These are phyloP conservation scores for Serendipita sp. DNA, from an alignment of 768 basidiomycete species.

Conservation along the genomic window DNA sequence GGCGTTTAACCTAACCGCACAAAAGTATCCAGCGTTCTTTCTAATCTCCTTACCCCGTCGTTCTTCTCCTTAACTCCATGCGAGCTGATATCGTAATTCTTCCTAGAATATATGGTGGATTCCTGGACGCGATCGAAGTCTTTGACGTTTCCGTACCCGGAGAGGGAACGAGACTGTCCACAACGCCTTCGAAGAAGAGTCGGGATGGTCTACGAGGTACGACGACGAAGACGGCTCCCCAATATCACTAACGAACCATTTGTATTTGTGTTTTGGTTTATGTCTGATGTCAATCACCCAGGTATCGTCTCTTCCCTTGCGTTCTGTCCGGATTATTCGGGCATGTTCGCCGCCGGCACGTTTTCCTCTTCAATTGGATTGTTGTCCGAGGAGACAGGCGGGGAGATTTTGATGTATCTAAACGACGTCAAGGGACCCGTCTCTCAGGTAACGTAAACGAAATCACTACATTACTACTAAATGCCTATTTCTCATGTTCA, in stretches of 20 bases:
- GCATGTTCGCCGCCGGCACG: constrained; percentile 68
- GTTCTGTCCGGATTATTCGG: constrained; percentile 48
- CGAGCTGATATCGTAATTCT: no score
- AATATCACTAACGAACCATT: neutral
- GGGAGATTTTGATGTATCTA: constrained; percentile 44
- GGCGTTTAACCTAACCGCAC: constrained; percentile 53
- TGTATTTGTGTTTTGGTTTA: neutral
- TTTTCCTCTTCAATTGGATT: constrained; percentile 51
- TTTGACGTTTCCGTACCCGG: constrained; percentile 67
- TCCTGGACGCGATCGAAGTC: constrained; percentile 71
- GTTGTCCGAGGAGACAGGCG: constrained; percentile 43
- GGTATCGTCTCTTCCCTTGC: constrained; percentile 79
- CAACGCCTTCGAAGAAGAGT: constrained; percentile 59
- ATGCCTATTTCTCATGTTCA: constrained; percentile 30
- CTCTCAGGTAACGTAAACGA: constrained; percentile 18
- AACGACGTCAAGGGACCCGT: constrained; percentile 34
- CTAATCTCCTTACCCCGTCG: neutral
- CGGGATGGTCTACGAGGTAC: constrained; percentile 78
- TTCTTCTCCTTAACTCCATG: neutral
- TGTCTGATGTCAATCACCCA: constrained; percentile 17
- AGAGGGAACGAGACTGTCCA: constrained; percentile 51
- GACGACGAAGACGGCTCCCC: constrained; percentile 10
- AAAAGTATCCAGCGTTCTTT: constrained; percentile 33
- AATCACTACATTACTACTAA: no score
- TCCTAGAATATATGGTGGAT: constrained; percentile 76